Conservation (phyloP, 2,329 filamentous ascomycete genomes). For the Cordyceps fumosorosea region DNA sequence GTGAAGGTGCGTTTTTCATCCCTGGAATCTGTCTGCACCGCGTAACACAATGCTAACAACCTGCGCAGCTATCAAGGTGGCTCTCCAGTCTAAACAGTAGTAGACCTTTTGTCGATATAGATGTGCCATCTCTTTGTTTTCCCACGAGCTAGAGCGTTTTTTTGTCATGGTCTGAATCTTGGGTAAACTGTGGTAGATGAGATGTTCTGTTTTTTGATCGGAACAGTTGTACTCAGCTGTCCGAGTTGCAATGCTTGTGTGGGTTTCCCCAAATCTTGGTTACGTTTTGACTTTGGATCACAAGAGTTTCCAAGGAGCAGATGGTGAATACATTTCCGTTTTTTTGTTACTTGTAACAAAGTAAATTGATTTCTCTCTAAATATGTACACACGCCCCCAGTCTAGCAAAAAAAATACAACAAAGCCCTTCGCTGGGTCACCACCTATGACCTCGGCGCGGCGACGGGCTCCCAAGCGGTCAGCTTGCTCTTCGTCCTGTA, state of each 20-base stretch:
- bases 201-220: background rate
- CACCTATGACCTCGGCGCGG: constrained; percentile 27
- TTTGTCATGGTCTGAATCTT: background rate
- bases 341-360: background rate
- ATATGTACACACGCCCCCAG: constrained; percentile 25
- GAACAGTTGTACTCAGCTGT: background rate
- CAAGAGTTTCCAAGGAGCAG: background rate
- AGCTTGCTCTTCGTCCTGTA: constrained; percentile 48
- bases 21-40: background rate
- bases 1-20: constrained; percentile 56
- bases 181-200: constrained; percentile 8
- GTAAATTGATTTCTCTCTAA: background rate
- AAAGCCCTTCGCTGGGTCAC: no score
- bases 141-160: background rate
- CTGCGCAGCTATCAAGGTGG: constrained; percentile 33
- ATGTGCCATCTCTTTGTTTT: background rate
- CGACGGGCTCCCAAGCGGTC: constrained; percentile 44
- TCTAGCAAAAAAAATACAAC: background rate
- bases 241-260: background rate
- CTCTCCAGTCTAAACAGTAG: constrained; percentile 25
- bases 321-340: background rate
- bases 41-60: constrained; percentile 18
- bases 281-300: background rate
- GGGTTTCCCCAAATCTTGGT: background rate
- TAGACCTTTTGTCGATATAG: constrained; percentile 6